A percentile compares a stretch with the other conserved stretches of the same genome.
phyloP scores from a whole-genome alignment of 352 stramenopile species.

The Pythium graminicola region DNA sequence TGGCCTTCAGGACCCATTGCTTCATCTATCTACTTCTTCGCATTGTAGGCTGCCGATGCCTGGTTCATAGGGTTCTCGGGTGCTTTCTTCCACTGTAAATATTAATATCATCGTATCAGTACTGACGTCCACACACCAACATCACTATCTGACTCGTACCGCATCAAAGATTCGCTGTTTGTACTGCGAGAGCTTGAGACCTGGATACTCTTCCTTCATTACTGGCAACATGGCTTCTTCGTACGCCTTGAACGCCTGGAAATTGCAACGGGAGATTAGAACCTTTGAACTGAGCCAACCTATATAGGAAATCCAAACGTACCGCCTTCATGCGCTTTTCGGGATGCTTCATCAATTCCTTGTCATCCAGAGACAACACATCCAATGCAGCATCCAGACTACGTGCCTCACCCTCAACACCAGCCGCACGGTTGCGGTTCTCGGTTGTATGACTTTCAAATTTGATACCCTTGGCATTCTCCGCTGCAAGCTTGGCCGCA shows the following conservation, averaged over 20 bases:
- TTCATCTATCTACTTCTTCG: conserved; percentile 47
- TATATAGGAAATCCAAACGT: conserved; percentile 2
- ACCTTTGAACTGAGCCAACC: background rate
- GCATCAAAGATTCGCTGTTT: conserved; percentile 73
- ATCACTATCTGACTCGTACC: conserved; percentile 29
- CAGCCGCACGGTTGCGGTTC: conserved; percentile 53
- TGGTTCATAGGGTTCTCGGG: conserved; percentile 77
- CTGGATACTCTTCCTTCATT: conserved; percentile 60
- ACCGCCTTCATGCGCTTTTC: conserved; percentile 64
- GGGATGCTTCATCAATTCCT: conserved; percentile 54
- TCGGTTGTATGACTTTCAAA: conserved; percentile 46
- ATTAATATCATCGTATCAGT: background rate
- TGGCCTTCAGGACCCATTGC: background rate
- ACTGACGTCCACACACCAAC: background rate
- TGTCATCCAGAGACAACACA: conserved; percentile 43
- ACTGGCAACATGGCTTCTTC: conserved; percentile 67
- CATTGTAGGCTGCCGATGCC: conserved; percentile 64
- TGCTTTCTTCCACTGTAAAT: conserved; percentile 59
- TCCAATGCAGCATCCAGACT: conserved; percentile 61
- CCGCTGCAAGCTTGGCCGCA: conserved; percentile 25
- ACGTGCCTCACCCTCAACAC: conserved; percentile 41
- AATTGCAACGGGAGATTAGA: background rate
- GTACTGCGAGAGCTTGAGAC: conserved; percentile 78
- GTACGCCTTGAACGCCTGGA: conserved; percentile 69
- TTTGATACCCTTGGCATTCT: conserved; percentile 55